These are phyloP conservation scores for Sordaria brevicollis DNA, from an alignment of 495 filamentous ascomycete genomes.

Conservation along the genomic window DNA sequence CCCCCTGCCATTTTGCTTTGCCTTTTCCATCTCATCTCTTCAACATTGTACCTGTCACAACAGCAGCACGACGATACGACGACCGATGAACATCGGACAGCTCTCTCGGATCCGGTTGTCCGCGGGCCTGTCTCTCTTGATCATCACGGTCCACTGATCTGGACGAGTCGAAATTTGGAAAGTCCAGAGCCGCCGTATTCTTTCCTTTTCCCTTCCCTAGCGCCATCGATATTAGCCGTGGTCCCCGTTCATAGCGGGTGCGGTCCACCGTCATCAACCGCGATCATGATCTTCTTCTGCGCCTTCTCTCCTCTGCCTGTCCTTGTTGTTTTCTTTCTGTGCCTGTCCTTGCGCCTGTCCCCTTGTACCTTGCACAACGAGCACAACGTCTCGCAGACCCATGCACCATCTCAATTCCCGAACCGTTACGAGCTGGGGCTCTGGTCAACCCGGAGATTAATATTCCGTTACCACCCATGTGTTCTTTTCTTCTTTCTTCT, in stretches of 20 bases:
- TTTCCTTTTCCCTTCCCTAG: background rate
- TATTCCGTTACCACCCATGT: background rate
- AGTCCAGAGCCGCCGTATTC: background rate
- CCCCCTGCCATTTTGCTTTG: background rate
- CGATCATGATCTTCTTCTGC: background rate
- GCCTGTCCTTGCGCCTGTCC: background rate
- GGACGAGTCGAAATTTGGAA: background rate
- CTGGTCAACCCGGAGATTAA: background rate
- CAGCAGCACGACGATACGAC: background rate
- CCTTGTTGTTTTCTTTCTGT: background rate
- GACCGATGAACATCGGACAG: background rate
- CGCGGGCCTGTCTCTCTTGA: background rate
- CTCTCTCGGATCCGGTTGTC: background rate
- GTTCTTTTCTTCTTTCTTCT: background rate
- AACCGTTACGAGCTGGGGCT: background rate
- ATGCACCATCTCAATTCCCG: background rate
- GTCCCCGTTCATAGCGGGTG: background rate
- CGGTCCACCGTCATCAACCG: background rate
- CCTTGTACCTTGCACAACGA: background rate
- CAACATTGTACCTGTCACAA: background rate
- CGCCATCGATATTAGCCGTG: background rate
- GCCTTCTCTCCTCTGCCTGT: background rate
- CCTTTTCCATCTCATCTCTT: background rate
- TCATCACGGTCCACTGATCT: background rate
- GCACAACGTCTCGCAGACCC: background rate